These are phyloP conservation scores for Apiospora saccharicola DNA, from an alignment of 2,329 filamentous ascomycete genomes.

Conservation along the genomic window DNA sequence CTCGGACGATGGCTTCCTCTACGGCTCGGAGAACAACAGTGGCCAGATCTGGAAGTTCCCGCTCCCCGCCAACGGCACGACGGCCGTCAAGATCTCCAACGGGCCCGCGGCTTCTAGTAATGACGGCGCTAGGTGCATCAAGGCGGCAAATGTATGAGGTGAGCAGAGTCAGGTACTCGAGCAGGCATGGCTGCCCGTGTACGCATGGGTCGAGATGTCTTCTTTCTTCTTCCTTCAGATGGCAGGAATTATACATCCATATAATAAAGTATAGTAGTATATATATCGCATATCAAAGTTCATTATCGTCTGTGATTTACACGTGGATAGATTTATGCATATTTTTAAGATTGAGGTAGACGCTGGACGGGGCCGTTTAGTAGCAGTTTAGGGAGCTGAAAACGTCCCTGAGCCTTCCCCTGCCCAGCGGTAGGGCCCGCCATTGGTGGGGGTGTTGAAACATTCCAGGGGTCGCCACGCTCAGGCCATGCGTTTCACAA, in stretches of 20 bases:
- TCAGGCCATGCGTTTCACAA: slow-evolving; percentile 15
- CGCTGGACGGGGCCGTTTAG: neutral
- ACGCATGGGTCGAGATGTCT: no score
- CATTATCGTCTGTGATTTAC: neutral
- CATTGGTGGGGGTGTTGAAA: slow-evolving; percentile 15
- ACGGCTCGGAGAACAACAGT: slow-evolving; percentile 33
- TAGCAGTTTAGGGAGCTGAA: neutral
- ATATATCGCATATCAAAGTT: neutral
- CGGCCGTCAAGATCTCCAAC: slow-evolving; percentile 21
- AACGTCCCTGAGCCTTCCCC: neutral
- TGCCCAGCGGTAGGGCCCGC: neutral
- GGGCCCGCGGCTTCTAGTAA: slow-evolving; percentile 24
- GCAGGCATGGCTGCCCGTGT: neutral
- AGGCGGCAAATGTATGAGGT: neutral
- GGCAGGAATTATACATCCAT: neutral
- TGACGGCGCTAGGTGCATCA: slow-evolving; percentile 29
- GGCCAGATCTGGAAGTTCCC: slow-evolving; percentile 36
- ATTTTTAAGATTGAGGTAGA: neutral
- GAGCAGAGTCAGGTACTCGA: neutral
- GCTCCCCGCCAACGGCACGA: slow-evolving; percentile 23
- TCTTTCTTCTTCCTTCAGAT: no score
- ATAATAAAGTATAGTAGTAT: neutral
- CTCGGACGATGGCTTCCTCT: slow-evolving; percentile 31
- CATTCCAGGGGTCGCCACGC: slow-evolving; percentile 12
- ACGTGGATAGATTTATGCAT: slow-evolving; percentile 6